Conservation (phyloP, 768 basidiomycete genomes). For the Termitomyces sp. region DNA sequence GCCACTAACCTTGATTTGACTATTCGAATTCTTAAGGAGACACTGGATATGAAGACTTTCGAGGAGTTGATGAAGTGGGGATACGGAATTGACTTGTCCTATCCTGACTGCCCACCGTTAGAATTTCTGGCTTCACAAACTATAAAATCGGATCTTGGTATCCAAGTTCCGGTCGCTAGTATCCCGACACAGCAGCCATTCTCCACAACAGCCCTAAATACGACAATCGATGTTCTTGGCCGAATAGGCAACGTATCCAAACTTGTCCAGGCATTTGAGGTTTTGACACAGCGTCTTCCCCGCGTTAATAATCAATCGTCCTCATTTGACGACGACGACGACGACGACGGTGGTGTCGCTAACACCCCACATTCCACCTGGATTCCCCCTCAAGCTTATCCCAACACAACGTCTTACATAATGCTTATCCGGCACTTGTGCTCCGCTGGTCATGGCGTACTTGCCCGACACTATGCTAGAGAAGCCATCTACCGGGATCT, state of each 20-base stretch:
- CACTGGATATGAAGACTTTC: constrained; percentile 49
- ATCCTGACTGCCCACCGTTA: constrained; percentile 63
- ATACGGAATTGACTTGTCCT: constrained; percentile 73
- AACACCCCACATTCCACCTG: constrained; percentile 27
- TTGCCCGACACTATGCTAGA: constrained; percentile 64
- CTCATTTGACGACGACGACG: constrained; percentile 56
- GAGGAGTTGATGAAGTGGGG: constrained; percentile 55
- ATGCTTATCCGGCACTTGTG: constrained; percentile 57
- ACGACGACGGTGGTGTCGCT: constrained; percentile 47
- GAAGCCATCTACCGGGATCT: constrained; percentile 46
- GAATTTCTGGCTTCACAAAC: constrained; percentile 27
- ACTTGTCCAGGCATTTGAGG: constrained; percentile 72
- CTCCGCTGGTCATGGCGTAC: constrained; percentile 35
- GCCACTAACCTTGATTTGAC: constrained; percentile 61
- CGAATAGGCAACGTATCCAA: constrained; percentile 52
- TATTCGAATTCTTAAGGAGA: constrained; percentile 64
- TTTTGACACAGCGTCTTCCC: constrained; percentile 68
- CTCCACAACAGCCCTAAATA: constrained; percentile 65
- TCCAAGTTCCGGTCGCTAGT: background rate
- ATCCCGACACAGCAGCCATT: constrained; percentile 36
- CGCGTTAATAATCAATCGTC: constrained; percentile 39
- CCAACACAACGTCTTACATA: constrained; percentile 65
- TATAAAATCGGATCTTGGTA: constrained; percentile 5
- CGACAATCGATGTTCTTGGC: constrained; percentile 66
- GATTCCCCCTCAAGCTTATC: constrained; percentile 37